phyloP scores from a whole-genome alignment of 768 basidiomycete species.

The Paxillus involutus region DNA sequence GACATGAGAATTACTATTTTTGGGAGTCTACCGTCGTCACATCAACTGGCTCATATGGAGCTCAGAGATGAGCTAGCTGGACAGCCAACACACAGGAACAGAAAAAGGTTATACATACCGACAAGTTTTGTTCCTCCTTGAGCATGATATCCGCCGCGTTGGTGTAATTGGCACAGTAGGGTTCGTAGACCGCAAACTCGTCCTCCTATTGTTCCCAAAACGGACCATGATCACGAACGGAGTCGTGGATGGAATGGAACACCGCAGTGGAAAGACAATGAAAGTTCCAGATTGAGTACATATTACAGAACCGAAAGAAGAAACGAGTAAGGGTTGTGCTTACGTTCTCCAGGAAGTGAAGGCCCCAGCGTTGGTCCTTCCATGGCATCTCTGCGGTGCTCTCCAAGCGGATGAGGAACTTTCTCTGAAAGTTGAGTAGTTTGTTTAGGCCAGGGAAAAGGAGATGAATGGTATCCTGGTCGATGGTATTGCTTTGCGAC shows the following conservation, averaged over 20 bases:
- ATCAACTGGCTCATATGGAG: conserved; percentile 21
- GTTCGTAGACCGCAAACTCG: conserved; percentile 94
- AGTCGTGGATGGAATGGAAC: conserved; percentile 5
- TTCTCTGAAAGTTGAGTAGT: conserved; percentile 93
- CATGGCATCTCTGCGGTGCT: conserved; percentile 80
- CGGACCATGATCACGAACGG: not conserved
- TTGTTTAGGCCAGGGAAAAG: conserved; percentile 95
- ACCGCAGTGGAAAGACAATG: conserved; percentile 37
- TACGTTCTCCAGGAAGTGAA: conserved; percentile 80
- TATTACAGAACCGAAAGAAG: conserved; percentile 12
- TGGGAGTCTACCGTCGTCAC: conserved; percentile 22
- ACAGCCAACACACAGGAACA: not conserved
- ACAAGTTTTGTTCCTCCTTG: conserved; percentile 80
- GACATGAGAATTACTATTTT: conserved; percentile 23
- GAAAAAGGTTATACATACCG: conserved; percentile 52
- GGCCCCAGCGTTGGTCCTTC: conserved; percentile 87
- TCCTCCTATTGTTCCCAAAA: conserved; percentile 76
- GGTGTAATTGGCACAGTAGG: conserved; percentile 95
- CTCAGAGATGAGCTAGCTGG: conserved; percentile 5
- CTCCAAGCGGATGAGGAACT: conserved; percentile 89
- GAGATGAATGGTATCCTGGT: conserved; percentile 93
- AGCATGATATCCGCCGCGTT: conserved; percentile 84
- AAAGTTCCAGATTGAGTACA: conserved; percentile 40
- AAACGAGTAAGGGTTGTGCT: conserved; percentile 34
- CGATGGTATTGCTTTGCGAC: conserved; percentile 79